Evolutionary conservation across 805 yeast species (phyloP), one percentile per base, ranked within the genome.

Genomic region (Tanozyma kutaoensis): DNA sequence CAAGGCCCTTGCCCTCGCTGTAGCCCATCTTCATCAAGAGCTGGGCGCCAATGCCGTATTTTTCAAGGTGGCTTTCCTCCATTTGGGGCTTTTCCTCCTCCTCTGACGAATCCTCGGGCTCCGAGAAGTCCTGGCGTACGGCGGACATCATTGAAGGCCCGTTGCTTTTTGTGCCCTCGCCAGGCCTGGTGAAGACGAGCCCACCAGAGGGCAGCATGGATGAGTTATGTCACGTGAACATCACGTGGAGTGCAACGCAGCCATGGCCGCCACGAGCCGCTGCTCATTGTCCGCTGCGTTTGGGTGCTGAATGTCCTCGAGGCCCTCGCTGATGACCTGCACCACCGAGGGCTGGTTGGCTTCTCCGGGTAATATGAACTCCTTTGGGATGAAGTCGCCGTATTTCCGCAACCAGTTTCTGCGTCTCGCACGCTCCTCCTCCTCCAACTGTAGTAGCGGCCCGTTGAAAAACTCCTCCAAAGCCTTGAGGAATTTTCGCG

Each of bases 11-110:
- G 0, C 98, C 97, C 22, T 67, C 68, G 6, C 65, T 63, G 50
- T 81, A 86, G 0, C 98, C 98, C 97, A 88, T 86, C 35, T 72
- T 67, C 33, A 71, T 61, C 54, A 88, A 48, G 27, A 88, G 53
- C 26, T 64, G 52, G 3, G 94, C 94, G 20, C 97, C 97, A 21
- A 84, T 70, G 5, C 97, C 97, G 44, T 86, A 85, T 26, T 35
- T 35, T 11, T 34, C 35, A 8, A 38, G n/a, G 7, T 15, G 17
- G 16, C 18, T 25, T 20, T 3, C 29, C 15, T 14, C 12, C 24
- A 6, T 8, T 5, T 5, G 26, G 15, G 15, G 14, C 20, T 13
- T 24, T 15, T 30, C 36, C 7, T 14, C 27, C 10, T 20, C 28
- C 14, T 35, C 37, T n/a, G n/a, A n/a, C n/a, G n/a, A n/a, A 3